A percentile compares a stretch with the other conserved stretches of the same genome.
phyloP scores from a whole-genome alignment of 1,284 basidiomycete species.

The Inonotus hispidus region DNA sequence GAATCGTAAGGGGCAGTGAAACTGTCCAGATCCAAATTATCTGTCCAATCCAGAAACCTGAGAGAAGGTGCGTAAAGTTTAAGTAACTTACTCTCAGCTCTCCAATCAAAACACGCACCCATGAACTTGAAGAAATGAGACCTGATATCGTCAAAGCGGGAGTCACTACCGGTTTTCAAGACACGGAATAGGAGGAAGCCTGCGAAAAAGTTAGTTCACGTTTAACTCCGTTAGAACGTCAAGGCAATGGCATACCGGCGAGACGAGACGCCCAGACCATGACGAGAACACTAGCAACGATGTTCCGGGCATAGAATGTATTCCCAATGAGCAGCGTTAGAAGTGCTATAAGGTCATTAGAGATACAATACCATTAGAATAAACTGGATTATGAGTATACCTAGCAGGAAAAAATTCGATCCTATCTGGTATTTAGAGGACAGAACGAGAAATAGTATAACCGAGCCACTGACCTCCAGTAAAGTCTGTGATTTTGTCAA shows the following conservation, averaged over 20 bases:
- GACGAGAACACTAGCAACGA: slow-evolving; percentile 51
- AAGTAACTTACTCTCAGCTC: not conserved
- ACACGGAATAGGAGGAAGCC: slow-evolving; percentile 66
- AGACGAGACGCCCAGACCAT: slow-evolving; percentile 62
- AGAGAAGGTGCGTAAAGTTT: not conserved
- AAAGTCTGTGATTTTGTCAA: slow-evolving; percentile 72
- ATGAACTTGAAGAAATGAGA: slow-evolving; percentile 64
- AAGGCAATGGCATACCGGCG: slow-evolving; percentile 32
- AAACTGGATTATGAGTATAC: slow-evolving; percentile 26
- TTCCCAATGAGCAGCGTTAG: slow-evolving; percentile 48
- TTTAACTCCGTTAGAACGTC: not conserved
- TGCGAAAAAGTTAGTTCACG: slow-evolving; percentile 21
- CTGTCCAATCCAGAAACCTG: slow-evolving; percentile 50
- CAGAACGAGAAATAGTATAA: not conserved
- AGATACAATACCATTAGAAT: not conserved
- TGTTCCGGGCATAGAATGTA: slow-evolving; percentile 56
- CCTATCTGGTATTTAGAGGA: slow-evolving; percentile 30
- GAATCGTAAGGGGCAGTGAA: slow-evolving; percentile 57
- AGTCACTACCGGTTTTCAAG: slow-evolving; percentile 59
- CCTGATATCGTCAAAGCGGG: slow-evolving; percentile 62
- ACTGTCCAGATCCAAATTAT: slow-evolving; percentile 66
- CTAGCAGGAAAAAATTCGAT: slow-evolving; percentile 63
- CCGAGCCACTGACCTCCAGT: slow-evolving; percentile 43
- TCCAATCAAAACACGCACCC: slow-evolving; percentile 30
- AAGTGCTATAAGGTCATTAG: slow-evolving; percentile 34